Base-by-base conservation (phyloP, 2,329 filamentous ascomycete species). In the Beauveria varroae region DNA sequence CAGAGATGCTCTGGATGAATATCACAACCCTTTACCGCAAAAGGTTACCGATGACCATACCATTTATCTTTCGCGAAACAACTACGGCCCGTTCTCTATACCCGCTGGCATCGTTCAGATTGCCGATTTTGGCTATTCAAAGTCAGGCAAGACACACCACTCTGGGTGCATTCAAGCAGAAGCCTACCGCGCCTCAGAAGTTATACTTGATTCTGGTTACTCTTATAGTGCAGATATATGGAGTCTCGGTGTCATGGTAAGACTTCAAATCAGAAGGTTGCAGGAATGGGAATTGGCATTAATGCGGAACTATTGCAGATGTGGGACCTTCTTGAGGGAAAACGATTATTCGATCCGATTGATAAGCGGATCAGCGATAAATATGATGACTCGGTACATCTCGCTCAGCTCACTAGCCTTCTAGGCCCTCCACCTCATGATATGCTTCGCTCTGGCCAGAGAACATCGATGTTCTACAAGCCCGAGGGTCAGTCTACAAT, bases 201-300 rank as follows among this genome's bases (percentile, higher is more conserved):
- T 68, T 3, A 65, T 68, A 0, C 62, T 68, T n/a, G 50, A 68
- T 46, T 54, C 63, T 5, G 68, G 67, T 0, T 68, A 62, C 12
- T 62, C 52, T 2, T 68, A 57, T 18, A 63, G 62, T 1, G 54
- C 64, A 0, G 66, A 69, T 20, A 66, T 69, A 18, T 69, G 66
- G 65, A 69, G 65, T 24, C 63, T 68, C 1, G 68, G 67, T 0
- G 64, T 62, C 3, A 61, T 67, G 65, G 68, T 69, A 62, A 64
- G 34, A 5, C 24, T 26, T 41, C n/a, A 18, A 20, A 54, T 18
- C 9, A 26, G 30, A 34, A 5, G 3, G 3, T 18, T 5, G 34
- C 34, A 18, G 7, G 10, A 43, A 14, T 37, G 34, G 30, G 6
- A 20, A 22, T 53, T 26, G 12, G 5, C n/a, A 18, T 24, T 22